phyloP scores from a whole-genome alignment of 306 rosid genomes.

The Ceratonia siliqua region DNA sequence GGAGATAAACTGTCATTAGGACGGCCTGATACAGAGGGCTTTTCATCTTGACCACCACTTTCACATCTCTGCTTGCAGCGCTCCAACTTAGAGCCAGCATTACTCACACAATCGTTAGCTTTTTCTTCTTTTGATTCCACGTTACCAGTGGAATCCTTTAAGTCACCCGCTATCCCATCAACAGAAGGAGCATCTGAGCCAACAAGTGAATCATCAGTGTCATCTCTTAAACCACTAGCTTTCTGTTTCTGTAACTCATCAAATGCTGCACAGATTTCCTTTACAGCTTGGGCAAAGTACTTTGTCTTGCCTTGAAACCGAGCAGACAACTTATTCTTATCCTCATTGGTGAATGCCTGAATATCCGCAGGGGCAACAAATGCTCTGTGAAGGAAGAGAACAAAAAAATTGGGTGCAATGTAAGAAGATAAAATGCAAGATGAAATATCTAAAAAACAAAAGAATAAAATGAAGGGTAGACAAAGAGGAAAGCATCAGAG shows the following conservation, averaged over 20 bases:
- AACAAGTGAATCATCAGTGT: conserved; percentile 57
- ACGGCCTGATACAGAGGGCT: conserved; percentile 41
- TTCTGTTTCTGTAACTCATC: conserved; percentile 70
- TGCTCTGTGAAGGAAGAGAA: conserved; percentile 66
- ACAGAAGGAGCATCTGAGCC: conserved; percentile 66
- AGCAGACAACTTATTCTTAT: conserved; percentile 65
- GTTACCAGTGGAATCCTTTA: conserved; percentile 53
- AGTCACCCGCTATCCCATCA: conserved; percentile 55
- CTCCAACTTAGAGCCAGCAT: conserved; percentile 57
- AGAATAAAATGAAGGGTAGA: conserved; percentile 10
- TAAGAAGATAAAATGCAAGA: conserved; percentile 26
- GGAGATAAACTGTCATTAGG: conserved; percentile 54
- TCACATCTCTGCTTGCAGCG: conserved; percentile 56
- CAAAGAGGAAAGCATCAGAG: conserved; percentile 16
- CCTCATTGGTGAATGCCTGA: conserved; percentile 78
- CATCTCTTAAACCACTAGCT: conserved; percentile 58
- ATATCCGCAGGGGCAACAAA: conserved; percentile 94
- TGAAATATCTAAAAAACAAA: conserved; percentile 24
- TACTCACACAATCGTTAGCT: conserved; percentile 37
- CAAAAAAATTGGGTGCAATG: conserved; percentile 24
- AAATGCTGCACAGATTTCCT: conserved; percentile 83
- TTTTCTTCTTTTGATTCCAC: conserved; percentile 42
- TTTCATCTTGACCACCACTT: conserved; percentile 48
- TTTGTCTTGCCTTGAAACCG: conserved; percentile 78
- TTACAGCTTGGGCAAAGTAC: conserved; percentile 83